Percentiles rank a stretch among this genome's conserved stretches.
These are phyloP conservation scores for Albugo laibachii DNA, from an alignment of 352 stramenopile species.

Conservation along the genomic window DNA sequence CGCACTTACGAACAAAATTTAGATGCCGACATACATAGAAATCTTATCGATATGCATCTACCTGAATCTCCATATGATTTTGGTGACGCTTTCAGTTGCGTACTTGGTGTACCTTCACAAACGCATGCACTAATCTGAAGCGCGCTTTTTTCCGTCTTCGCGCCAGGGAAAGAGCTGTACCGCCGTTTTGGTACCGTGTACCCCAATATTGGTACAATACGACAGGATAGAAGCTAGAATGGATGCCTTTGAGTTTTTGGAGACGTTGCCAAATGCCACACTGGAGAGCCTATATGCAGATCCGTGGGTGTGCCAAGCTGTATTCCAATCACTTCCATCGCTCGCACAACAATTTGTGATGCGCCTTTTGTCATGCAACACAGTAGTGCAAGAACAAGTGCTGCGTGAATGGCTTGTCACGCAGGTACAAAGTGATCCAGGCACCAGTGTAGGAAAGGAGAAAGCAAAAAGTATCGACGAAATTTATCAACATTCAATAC, in stretches of 20 bases:
- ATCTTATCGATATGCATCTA: neutral
- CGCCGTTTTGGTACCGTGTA: too few species aligned
- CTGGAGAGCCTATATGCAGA: conserved; percentile 67
- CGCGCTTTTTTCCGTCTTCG: too few species aligned
- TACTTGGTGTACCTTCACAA: neutral
- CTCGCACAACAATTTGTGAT: conserved; percentile 83
- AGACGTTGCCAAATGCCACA: conserved; percentile 51
- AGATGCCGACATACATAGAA: neutral
- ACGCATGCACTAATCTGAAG: too few species aligned
- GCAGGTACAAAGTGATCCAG: neutral
- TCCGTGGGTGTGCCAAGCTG: conserved; percentile 75
- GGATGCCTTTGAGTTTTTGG: conserved; percentile 76
- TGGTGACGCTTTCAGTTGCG: neutral
- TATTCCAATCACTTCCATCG: conserved; percentile 70
- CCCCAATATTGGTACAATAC: too few species aligned
- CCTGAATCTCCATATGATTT: neutral
- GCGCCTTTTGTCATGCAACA: conserved; percentile 53
- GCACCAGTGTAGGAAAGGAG: neutral
- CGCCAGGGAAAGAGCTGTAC: too few species aligned
- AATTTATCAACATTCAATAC: conserved; percentile 33
- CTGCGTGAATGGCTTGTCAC: conserved; percentile 63
- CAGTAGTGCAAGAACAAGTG: conserved; percentile 18
- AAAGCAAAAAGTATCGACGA: conserved; percentile 19
- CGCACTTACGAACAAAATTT: neutral
- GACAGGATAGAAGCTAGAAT: conserved; percentile 10